Evolutionary conservation across 192 early-diverging fungal species (phyloP).

Genomic region (Spizellomyces sp.): DNA sequence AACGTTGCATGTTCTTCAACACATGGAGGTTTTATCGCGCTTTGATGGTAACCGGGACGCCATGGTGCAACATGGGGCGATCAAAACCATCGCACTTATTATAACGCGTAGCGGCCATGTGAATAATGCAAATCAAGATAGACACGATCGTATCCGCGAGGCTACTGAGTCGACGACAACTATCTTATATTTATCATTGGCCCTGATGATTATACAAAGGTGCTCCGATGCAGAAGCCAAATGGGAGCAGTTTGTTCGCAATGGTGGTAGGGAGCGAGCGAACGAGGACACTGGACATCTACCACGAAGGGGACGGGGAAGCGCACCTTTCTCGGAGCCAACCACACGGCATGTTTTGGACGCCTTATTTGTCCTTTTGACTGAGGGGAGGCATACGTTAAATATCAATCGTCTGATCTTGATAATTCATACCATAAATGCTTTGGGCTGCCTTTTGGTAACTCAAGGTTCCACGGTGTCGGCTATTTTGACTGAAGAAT

Average conservation of each 20-base stretch:
- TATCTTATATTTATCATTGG: neutral
- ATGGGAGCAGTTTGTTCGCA: constrained; percentile 15
- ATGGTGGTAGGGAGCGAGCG: neutral
- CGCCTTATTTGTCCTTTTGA: too few relatives aligned
- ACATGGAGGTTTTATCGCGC: constrained; percentile 40
- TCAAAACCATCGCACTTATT: neutral
- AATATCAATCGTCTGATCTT: too few relatives aligned
- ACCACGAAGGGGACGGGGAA: too few relatives aligned
- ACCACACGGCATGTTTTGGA: too few relatives aligned
- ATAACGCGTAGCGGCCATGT: neutral
- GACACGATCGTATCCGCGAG: too few relatives aligned
- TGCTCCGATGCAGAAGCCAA: constrained; percentile 11
- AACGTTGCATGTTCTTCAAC: neutral
- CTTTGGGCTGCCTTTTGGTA: neutral
- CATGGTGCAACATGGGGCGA: constrained; percentile 27
- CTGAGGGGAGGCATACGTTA: too few relatives aligned
- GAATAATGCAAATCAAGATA: neutral
- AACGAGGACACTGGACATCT: too few relatives aligned
- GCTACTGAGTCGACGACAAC: neutral
- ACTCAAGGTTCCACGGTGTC: constrained; percentile 8
- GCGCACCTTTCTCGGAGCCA: too few relatives aligned
- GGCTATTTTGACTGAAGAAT: neutral
- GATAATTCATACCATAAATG: constrained; percentile 6
- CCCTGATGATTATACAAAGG: neutral
- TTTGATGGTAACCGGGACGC: constrained; percentile 36